Base-by-base conservation (phyloP, 164 flowering plant genomes). In the Buxus sempervirens region DNA sequence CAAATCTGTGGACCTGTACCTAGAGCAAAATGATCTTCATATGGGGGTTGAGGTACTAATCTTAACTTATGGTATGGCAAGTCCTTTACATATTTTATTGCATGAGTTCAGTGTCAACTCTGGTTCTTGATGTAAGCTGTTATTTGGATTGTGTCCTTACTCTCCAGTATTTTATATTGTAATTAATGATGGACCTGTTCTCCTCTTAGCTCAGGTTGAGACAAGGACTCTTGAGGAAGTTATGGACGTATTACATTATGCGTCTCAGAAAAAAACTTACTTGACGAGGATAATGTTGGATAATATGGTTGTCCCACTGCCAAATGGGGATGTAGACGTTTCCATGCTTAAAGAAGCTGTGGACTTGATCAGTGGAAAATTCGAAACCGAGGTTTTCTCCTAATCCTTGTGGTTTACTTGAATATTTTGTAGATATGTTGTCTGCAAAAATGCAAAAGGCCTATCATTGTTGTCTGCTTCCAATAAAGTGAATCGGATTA, bases 321-420 rank as follows among this genome's bases (percentile, higher is more conserved):
- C 88, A 23, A 76, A 88, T 78, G 98, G 96, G 27, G 97, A 89
- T 76, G 82, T 90, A 63, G 97, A 92, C 70, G 86, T 87, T 12
- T 82, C 94, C 27, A 92, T 92, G 97, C 98, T 95, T 38, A 85
- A 83, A 81, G 86, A 92, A 79, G 99, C 98, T 70, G 98, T 92
- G 48, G 80, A 79, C 20, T 64, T 95, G 79, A 87, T 95, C 23
- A 71, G 80, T 76, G 94, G 96, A 61, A 89, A 77, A 73, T 95
- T 86, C 81, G 99, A 95, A 69, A 95, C 98, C 24, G 99, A 95
- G 97, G 99, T 90, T 81, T n/a, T 10, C 21, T 69, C 54, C 63
- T 56, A 56, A 6, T 45, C 18, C 1, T 45, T 45, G 12, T 45
- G 14, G 18, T 45, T 45, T 10, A 10, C 18, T 5, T 65, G 19